Evolutionary conservation across 106 monocot genomes (phyloP).

Genomic region (Allium sativum): DNA sequence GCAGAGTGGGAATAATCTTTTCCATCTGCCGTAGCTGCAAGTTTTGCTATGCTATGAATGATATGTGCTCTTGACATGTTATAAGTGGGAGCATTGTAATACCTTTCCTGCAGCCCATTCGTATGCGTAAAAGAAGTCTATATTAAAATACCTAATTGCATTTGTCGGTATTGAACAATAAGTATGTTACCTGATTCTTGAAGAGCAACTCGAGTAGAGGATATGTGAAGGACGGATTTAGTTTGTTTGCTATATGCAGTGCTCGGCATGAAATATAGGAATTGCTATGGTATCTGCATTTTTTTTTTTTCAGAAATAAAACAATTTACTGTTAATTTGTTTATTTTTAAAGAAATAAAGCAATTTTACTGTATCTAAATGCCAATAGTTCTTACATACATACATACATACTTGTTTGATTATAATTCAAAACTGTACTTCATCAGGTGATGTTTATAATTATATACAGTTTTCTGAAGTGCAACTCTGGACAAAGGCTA

Average conservation of each 20-base stretch:
- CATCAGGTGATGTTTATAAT: no score
- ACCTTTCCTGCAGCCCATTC: constrained; percentile 27
- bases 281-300: constrained; percentile 44
- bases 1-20: constrained; percentile 14
- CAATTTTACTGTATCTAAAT: no score
- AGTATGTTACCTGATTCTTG: constrained; percentile 32
- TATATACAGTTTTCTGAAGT: no score
- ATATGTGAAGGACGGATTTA: constrained; percentile 35
- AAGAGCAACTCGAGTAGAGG: constrained; percentile 48
- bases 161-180: no score
- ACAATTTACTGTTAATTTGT: no score
- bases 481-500: no score
- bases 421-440: no score
- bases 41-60: constrained; percentile 21
- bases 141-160: no score
- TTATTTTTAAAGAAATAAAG: not conserved
- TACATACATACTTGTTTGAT: no score
- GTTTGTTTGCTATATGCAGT: constrained; percentile 42
- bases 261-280: constrained; percentile 34
- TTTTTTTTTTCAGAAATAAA: not conserved
- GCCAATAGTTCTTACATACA: no score
- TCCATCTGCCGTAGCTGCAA: constrained; percentile 25
- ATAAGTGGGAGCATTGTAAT: constrained; percentile 51
- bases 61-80: constrained; percentile 27
- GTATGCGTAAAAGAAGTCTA: no score